Evolutionary conservation across 202 grass and related monocot species (phyloP).

Genomic region (Alloteropsis angusta): DNA sequence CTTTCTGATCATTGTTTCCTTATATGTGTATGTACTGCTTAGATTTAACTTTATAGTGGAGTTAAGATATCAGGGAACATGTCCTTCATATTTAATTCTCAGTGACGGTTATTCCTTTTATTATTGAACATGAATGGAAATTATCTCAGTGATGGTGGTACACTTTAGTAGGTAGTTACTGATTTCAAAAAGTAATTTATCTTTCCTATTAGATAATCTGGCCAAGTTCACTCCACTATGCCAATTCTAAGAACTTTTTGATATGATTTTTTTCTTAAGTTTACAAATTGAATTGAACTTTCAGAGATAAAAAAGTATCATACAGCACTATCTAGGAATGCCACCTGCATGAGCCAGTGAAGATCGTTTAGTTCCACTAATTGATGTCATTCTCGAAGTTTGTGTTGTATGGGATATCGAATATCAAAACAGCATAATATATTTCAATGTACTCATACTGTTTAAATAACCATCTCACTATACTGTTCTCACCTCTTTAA

Average conservation of each 20-base stretch:
- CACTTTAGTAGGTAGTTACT: slow-evolving; percentile 1
- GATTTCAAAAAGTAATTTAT: not conserved
- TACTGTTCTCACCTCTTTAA: slow-evolving; percentile 31
- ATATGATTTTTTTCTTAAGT: not conserved
- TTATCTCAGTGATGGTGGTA: not conserved
- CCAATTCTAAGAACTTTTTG: not conserved
- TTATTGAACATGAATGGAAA: slow-evolving; percentile 12
- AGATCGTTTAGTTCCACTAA: not conserved
- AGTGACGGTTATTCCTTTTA: slow-evolving; percentile 17
- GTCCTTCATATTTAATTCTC: not conserved
- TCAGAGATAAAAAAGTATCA: not conserved
- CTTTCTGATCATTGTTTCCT: slow-evolving; percentile 1
- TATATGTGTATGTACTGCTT: not conserved
- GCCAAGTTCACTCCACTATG: not conserved
- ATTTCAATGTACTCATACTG: not conserved
- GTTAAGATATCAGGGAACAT: slow-evolving; percentile 6
- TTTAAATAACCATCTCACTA: slow-evolving; percentile 19
- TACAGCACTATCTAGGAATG: not conserved
- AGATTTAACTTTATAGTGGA: not conserved
- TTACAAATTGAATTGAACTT: not conserved
- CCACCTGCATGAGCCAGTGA: not conserved
- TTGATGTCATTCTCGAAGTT: slow-evolving; percentile 16
- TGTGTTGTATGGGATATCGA: not conserved
- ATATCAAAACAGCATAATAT: not conserved
- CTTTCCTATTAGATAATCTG: slow-evolving; percentile 1